Percentiles rank a stretch among this genome's conserved stretches.
Conservation (phyloP, 169 alveolate species). For the Eimeria tenella region DNA sequence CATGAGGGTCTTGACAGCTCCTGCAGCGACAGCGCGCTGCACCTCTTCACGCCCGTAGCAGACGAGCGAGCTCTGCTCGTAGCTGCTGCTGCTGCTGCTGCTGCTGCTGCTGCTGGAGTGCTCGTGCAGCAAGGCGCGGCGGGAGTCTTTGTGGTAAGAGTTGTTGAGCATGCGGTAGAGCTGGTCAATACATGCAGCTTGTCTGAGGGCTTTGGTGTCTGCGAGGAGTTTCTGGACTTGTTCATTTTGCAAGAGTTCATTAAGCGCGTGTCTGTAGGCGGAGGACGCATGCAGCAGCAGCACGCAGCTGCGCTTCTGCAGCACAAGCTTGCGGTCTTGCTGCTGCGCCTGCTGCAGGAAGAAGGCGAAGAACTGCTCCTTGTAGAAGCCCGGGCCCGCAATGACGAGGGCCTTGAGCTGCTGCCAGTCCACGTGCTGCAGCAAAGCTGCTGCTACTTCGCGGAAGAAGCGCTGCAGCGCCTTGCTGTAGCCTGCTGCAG, state of each 20-base stretch:
- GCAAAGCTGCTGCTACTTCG: not conserved
- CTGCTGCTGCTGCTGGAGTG: not conserved
- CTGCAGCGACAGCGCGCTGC: conserved; percentile 43
- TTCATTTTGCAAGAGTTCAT: conserved; percentile 35
- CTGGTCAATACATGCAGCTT: conserved; percentile 52
- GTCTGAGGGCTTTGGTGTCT: conserved; percentile 51
- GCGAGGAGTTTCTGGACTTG: conserved; percentile 9
- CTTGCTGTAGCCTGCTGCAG: not conserved
- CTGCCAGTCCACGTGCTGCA: conserved; percentile 41
- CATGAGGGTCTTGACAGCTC: conserved; percentile 56
- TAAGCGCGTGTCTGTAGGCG: conserved; percentile 52
- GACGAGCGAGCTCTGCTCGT: conserved; percentile 35
- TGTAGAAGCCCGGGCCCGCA: conserved; percentile 70
- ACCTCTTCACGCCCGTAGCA: conserved; percentile 70
- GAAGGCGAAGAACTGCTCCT: conserved; percentile 1
- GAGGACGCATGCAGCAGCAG: conserved; percentile 1
- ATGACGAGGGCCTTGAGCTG: conserved; percentile 46
- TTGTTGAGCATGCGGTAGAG: conserved; percentile 62
- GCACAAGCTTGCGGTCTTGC: not conserved
- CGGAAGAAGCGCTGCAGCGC: conserved; percentile 32
- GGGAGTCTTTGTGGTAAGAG: conserved; percentile 15
- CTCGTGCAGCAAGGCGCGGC: not conserved
- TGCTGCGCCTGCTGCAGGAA: conserved; percentile 45
- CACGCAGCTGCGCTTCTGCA: not conserved
- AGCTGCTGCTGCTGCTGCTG: conserved; percentile 52